Conservation (phyloP, 768 basidiomycete species). For the Serendipita sp. region DNA sequence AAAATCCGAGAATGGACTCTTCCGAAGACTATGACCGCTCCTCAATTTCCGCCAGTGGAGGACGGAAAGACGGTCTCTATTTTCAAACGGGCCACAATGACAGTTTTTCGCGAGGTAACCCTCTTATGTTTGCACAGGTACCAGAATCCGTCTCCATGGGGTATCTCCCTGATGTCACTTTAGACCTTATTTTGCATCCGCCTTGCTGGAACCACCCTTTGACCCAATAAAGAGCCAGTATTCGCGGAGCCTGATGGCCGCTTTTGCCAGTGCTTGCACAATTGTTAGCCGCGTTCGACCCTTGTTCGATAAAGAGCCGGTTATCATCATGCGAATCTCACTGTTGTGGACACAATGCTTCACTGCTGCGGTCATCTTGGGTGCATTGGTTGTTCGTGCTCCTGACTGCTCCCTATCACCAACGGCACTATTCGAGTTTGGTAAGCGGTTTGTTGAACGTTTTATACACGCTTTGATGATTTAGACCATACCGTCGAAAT, state of each 20-base stretch:
- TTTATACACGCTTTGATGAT: background rate
- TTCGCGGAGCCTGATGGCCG: background rate
- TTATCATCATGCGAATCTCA: background rate
- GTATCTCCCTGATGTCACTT: background rate
- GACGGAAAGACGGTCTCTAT: background rate
- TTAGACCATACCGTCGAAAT: background rate
- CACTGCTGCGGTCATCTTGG: background rate
- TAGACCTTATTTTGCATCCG: background rate
- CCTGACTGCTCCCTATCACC: background rate
- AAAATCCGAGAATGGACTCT: background rate
- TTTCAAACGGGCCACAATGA: background rate
- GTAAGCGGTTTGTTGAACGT: background rate
- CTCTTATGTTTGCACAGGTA: background rate
- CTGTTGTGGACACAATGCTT: background rate
- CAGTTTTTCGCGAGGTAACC: background rate
- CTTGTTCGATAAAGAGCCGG: background rate
- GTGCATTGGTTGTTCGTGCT: background rate
- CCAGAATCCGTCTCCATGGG: background rate
- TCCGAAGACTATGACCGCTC: background rate
- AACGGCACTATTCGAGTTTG: background rate
- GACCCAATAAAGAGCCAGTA: background rate
- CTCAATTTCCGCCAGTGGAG: background rate
- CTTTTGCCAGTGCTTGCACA: background rate
- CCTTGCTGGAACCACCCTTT: background rate
- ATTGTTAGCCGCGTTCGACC: background rate